Conservation (phyloP, 179 eudicot genomes). For the Beta macrorhiza region DNA sequence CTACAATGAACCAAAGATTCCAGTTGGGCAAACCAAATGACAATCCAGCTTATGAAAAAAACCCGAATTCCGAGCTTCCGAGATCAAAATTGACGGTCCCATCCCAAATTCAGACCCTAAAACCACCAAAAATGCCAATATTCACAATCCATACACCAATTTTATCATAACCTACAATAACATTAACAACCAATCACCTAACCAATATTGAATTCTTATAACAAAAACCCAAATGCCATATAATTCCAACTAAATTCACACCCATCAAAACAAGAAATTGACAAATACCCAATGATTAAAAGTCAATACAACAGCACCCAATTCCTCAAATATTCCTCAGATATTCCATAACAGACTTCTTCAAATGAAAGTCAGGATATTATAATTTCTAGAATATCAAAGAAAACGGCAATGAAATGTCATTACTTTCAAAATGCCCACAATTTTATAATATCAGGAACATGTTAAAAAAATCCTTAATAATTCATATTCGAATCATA, state of each 20-base stretch:
- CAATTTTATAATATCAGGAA: background rate
- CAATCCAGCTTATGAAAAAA: constrained; percentile 20
- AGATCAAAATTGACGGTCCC: constrained; percentile 31
- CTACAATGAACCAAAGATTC: constrained; percentile 20
- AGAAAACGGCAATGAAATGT: background rate
- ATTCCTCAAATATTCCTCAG: constrained; percentile 12
- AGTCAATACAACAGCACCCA: constrained; percentile 25
- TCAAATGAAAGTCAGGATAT: background rate
- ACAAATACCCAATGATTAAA: constrained; percentile 10
- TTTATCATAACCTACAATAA: background rate
- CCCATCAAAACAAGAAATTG: constrained; percentile 17
- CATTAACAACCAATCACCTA: constrained; percentile 14
- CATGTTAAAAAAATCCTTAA: background rate
- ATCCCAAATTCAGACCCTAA: constrained; percentile 39
- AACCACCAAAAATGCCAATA: constrained; percentile 27
- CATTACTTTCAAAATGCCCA: constrained; percentile 9
- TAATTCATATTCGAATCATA: constrained; percentile 1
- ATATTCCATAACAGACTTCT: constrained; percentile 1
- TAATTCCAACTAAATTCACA: constrained; percentile 21
- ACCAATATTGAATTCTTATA: background rate
- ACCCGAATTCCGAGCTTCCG: constrained; percentile 21
- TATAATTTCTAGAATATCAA: background rate
- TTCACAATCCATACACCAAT: constrained; percentile 20
- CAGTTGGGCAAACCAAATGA: constrained; percentile 22
- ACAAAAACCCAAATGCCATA: constrained; percentile 1